These are phyloP conservation scores for Cyathus pygmaeus DNA, from an alignment of 1,284 basidiomycete genomes.

Conservation along the genomic window DNA sequence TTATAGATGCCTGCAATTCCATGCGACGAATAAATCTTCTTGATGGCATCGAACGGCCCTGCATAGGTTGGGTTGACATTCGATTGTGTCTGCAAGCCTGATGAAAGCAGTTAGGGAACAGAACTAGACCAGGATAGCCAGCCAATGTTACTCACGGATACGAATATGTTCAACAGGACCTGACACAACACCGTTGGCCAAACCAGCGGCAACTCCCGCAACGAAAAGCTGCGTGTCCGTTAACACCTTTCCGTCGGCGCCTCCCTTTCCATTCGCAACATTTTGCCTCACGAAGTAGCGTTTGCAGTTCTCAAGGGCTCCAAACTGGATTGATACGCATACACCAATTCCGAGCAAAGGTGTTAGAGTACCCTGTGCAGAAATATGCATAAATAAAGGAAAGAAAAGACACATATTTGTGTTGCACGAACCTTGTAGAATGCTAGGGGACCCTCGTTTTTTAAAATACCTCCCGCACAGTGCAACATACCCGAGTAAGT, in stretches of 20 bases:
- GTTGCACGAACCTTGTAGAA: constrained; percentile 86
- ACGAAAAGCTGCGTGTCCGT: constrained; percentile 75
- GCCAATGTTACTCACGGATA: constrained; percentile 74
- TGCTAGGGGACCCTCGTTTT: constrained; percentile 91
- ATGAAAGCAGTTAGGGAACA: constrained; percentile 4
- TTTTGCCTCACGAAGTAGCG: constrained; percentile 81
- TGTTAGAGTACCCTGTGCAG: constrained; percentile 85
- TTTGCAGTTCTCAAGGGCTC: constrained; percentile 90
- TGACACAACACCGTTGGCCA: constrained; percentile 93
- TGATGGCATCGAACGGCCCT: constrained; percentile 89
- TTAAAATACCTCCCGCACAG: constrained; percentile 88
- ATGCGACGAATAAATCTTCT: constrained; percentile 78
- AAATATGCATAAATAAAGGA: constrained; percentile 3
- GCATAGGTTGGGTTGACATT: constrained; percentile 76
- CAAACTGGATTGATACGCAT: constrained; percentile 98
- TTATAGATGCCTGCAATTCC: constrained; percentile 92
- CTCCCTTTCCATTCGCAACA: constrained; percentile 62
- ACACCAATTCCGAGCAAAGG: constrained; percentile 94
- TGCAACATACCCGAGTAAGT: constrained; percentile 90
- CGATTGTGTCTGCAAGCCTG: constrained; percentile 90
- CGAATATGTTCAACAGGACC: constrained; percentile 98
- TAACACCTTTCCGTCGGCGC: constrained; percentile 67
- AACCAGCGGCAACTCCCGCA: constrained; percentile 86
- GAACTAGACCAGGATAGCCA: constrained; percentile 9
- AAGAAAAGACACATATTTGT: background rate